Conservation (phyloP, 192 early-diverging fungal species). For the Backusella liffmaniae region DNA sequence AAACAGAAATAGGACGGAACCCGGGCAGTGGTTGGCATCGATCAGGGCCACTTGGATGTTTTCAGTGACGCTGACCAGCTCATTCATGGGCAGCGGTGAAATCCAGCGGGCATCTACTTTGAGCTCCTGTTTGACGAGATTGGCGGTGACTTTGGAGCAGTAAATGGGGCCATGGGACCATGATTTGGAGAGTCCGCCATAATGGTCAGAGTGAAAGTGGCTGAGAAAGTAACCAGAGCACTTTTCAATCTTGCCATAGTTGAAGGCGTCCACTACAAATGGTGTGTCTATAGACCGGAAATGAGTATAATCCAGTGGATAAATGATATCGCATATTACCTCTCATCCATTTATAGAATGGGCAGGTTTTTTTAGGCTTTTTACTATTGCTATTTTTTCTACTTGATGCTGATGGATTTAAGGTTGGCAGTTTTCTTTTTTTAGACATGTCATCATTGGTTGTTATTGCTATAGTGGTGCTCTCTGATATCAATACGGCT, state of each 20-base stretch:
- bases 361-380: background rate
- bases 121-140: conserved; percentile 67
- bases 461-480: background rate
- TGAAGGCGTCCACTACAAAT: conserved; percentile 92
- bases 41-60: conserved; percentile 74
- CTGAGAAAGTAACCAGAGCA: conserved; percentile 85
- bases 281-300: conserved; percentile 43
- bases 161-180: conserved; percentile 82
- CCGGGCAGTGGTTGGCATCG: conserved; percentile 86
- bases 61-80: conserved; percentile 19
- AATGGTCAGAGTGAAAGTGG: conserved; percentile 96
- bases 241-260: conserved; percentile 68
- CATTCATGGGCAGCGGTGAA: conserved; percentile 70
- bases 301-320: background rate
- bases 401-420: background rate
- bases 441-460: background rate
- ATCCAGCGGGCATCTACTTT: conserved; percentile 60
- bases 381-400: background rate
- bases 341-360: conserved; percentile 13
- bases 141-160: conserved; percentile 84
- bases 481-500: background rate
- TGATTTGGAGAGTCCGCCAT: conserved; percentile 64
- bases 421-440: background rate
- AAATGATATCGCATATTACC: background rate
- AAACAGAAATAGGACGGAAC: conserved; percentile 73